Base-by-base conservation (phyloP, 371 early-diverging fungal species). In the Fennellomyces sp. region DNA sequence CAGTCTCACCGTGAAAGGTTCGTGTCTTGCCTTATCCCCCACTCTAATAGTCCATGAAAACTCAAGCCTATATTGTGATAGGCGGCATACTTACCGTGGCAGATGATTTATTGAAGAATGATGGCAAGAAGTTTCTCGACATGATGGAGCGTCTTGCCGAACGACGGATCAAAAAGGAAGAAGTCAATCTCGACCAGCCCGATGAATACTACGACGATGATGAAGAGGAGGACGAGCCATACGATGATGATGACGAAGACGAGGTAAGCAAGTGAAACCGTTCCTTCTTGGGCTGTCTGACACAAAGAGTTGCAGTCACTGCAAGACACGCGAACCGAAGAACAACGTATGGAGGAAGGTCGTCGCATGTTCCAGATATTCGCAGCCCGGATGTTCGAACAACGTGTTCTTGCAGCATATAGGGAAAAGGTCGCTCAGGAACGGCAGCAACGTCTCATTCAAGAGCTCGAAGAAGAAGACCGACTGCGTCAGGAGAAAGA, bases 71-170 rank as follows among this genome's bases (percentile, higher is more conserved):
- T n/a, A n/a, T n/a, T n/a, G n/a, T n/a, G 38, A 36, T 58, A 77
- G 88, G 88, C 17, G 91, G 90, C 27, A 85, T 89, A 48, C 81
- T 94, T 55, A 91, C 93, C 5, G 92, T 92, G 23, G 91, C 92
- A 0, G 93, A 92, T 62, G 94, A 94, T 68, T 85, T 93, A 45
- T 80, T 91, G 30, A 91, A 93, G 42, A 92, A 93, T 52, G 94
- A 94, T 67, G 93, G 95, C 42, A 91, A 89, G 64, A 93, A 92
- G 73, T 94, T 95, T 68, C 75, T 95, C 30, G 94, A 94, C 61
- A 88, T 94, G 80, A 94, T 95, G 94, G 95, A 94, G 67, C 88
- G 88, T 30, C 77, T 95, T n/a, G 94, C 95, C 2, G 93, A 93
- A 63, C 85, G 91, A 29, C 86, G 91, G 56, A 87, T 93, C 69